Base-by-base conservation (phyloP, 2,329 filamentous ascomycete genomes). In the Monosporascus sp. region DNA sequence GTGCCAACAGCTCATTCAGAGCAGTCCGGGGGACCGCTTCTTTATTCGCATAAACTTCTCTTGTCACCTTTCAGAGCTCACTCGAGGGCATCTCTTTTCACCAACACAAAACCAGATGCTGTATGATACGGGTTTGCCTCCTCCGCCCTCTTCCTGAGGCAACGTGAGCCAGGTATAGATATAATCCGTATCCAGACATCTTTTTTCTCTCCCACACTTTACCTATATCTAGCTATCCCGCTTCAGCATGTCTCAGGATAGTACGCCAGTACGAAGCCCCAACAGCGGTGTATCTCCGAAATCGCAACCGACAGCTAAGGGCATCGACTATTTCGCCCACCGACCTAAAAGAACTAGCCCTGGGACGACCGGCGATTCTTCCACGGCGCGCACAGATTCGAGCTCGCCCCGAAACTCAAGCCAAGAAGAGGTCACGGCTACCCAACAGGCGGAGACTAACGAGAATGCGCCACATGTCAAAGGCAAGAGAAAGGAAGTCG, bases 121-220 rank as follows among this genome's bases (percentile, higher is more conserved):
- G 63, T 63, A 62, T 58, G 49, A 62, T 62, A 64, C 65, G 57
- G 65, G 59, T 60, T 65, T 68, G 64, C 71, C 68, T 70, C 67
- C 70, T 71, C 72, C 69, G 70, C 70, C 71, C 72, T 73, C 70
- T 64, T 56, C 56, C 58, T 61, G 71, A 73, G 72, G 70, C 67
- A 69, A 68, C 66, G 64, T 65, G 66, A 71, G 68, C 66, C 61
- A 68, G 69, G 69, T 70, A 62, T 60, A 63, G 61, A 53, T 55
- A 52, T 52, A 46, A 59, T 55, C 55, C 48, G 51, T 55, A 27
- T 24, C 46, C 37, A 24, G 37, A 20, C 48, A 49, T 46, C 50
- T 52, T 51, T 20, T 48, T 44, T 52, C 31, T 37, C 43, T 52
- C 51, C 49, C 37, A 53, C 50, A 51, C 47, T 49, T 53, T 46